Conservation (phyloP, 129 eudicot species). For the Rutidosis leptorrhynchoides region DNA sequence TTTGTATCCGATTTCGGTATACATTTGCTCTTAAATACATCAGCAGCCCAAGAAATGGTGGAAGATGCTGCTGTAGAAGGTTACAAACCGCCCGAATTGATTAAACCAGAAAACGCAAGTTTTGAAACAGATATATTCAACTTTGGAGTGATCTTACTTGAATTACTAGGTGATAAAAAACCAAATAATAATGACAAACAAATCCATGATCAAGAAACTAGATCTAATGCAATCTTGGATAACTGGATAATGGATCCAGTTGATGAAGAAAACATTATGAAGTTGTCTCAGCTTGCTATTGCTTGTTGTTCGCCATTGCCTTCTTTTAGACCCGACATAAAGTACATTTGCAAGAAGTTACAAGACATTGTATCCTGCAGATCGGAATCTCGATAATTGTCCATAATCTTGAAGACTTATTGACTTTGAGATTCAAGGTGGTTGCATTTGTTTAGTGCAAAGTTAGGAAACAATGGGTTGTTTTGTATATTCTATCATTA, state of each 20-base stretch:
- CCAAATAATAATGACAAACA: neutral
- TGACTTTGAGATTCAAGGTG: neutral
- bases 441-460: neutral
- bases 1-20: slow-evolving; percentile 14
- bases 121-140: slow-evolving; percentile 10
- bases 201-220: neutral
- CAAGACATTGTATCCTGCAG: slow-evolving; percentile 4
- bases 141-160: slow-evolving; percentile 16
- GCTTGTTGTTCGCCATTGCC: slow-evolving; percentile 11
- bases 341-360: slow-evolving; percentile 11
- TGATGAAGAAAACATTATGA: neutral
- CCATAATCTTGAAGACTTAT: neutral
- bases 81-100: slow-evolving; percentile 14
- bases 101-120: neutral
- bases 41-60: slow-evolving; percentile 8
- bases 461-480: neutral
- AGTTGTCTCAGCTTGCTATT: slow-evolving; percentile 7
- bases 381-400: neutral
- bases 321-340: slow-evolving; percentile 11
- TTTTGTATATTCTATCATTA: neutral
- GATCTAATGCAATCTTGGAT: neutral
- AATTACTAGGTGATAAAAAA: neutral
- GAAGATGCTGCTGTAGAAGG: slow-evolving; percentile 17
- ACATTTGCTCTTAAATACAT: slow-evolving; percentile 1
- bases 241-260: neutral